Evolutionary conservation across 495 filamentous ascomycete genomes (phyloP), one percentile per base, ranked within the genome.

Genomic region (Aspergillus campestris): DNA sequence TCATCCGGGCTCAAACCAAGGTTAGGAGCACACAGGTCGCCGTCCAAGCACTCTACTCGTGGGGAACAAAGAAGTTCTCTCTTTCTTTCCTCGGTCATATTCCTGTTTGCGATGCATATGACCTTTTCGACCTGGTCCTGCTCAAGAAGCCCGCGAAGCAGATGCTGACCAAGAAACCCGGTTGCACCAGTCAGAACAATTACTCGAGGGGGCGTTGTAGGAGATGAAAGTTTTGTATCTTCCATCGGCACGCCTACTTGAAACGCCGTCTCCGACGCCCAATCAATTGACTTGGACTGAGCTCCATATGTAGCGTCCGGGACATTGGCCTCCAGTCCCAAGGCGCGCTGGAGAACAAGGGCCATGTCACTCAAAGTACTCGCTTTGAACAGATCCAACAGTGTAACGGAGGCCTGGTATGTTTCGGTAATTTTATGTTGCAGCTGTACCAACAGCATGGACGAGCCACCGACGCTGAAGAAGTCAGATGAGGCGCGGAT

Each of bases 401-500:
- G 32, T 0, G 58, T 38, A 3, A 64, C 37, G 2, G 44, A 46
- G 0, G 55, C 40, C 3, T 57, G 50, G 5, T 70, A 55, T 2
- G 31, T 40, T 0, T 57, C 42, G 9, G 47, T 47, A 7, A 73
- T 55, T 1, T 42, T 35, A 5, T 50, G 34, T 34, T 65, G 62
- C 5, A 73, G 52, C 5, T 45, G 47, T 2, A 69, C 45, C 10
- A 73, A 40, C 3, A 62, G 48, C 1, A 71, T 27, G 0, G 67
- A 71, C 12, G 53, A 63, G 5, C 70, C 70, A 1, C 70, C 69
- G 13, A 64, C 42, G n/a, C 42, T 38, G 45, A 73, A 73, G 45
- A 72, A 72, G 37, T 65, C 55, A 0, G 65, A 56, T 8, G 47
- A 13, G 3, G 57, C 40, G 28, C 47, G 30, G 37, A 62, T 45